These are phyloP conservation scores for Aspergillus persii DNA, from an alignment of 2,329 filamentous ascomycete species.

Conservation along the genomic window DNA sequence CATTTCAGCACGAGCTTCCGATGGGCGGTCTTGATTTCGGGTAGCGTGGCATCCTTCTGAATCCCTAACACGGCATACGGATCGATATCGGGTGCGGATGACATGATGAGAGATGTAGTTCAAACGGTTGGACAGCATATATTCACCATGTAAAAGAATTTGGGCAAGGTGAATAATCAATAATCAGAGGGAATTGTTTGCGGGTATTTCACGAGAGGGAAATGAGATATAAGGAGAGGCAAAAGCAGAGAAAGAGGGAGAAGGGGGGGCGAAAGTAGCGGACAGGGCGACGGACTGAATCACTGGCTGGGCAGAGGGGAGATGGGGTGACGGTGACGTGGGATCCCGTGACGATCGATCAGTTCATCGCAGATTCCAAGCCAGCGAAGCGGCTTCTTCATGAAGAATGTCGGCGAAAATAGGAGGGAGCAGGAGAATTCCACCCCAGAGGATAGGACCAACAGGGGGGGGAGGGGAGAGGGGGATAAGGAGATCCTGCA, in stretches of 20 bases:
- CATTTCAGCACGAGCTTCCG: conserved; percentile 83
- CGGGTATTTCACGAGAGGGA: background rate
- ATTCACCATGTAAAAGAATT: background rate
- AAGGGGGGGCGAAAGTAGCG: conserved; percentile 8
- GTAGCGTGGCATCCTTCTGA: conserved; percentile 64
- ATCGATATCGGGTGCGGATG: conserved; percentile 52
- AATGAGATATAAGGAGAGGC: background rate
- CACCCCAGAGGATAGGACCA: background rate
- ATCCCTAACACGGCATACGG: conserved; percentile 78
- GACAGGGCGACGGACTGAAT: conserved; percentile 5
- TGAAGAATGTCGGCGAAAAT: conserved; percentile 17
- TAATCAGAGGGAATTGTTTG: background rate
- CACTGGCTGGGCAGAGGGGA: conserved; percentile 2
- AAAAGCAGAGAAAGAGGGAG: background rate
- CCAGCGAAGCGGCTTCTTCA: conserved; percentile 11
- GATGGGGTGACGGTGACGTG: conserved; percentile 18
- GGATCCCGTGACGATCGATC: conserved; percentile 18
- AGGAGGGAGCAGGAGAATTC: conserved; percentile 3
- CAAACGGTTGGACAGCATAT: background rate
- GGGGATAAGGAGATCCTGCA: background rate
- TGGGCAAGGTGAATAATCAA: background rate
- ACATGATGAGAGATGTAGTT: conserved; percentile 22
- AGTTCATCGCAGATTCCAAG: conserved; percentile 12
- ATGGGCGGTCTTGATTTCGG: conserved; percentile 75
- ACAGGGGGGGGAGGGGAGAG: too few species aligned